Evolutionary conservation across 768 basidiomycete genomes (phyloP).

Genomic region (Psilocybe cyanescens): DNA sequence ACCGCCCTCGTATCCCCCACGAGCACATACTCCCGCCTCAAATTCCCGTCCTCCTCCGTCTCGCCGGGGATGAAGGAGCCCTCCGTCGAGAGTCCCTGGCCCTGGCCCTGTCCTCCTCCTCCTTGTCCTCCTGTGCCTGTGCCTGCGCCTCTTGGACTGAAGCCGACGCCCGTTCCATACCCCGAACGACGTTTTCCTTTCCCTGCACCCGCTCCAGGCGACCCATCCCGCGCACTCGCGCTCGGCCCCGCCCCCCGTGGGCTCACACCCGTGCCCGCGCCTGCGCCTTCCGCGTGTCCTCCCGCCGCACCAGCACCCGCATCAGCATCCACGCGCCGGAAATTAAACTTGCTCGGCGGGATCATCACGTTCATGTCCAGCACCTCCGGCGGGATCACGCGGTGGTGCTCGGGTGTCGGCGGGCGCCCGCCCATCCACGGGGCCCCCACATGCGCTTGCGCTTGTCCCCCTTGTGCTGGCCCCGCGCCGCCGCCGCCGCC

Average conservation of each 20-base stretch:
- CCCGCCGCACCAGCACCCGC: neutral
- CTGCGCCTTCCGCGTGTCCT: too few species aligned
- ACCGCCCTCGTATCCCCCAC: constrained; percentile 90
- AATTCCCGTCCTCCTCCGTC: constrained; percentile 79
- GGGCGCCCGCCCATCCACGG: constrained; percentile 41
- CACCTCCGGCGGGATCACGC: constrained; percentile 78
- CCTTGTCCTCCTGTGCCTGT: neutral
- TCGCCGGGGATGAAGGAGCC: constrained; percentile 81
- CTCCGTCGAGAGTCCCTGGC: constrained; percentile 53
- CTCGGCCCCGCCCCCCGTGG: too few species aligned
- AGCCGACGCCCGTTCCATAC: too few species aligned
- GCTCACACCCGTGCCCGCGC: too few species aligned
- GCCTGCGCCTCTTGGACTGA: too few species aligned
- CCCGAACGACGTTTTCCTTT: too few species aligned
- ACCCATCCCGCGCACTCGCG: too few species aligned
- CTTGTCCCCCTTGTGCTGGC: too few species aligned
- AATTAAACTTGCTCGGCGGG: constrained; percentile 81
- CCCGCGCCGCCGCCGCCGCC: too few species aligned
- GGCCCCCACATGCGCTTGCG: neutral
- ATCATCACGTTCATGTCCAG: constrained; percentile 81
- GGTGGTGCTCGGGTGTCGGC: constrained; percentile 72
- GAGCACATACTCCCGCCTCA: constrained; percentile 90
- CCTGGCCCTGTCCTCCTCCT: constrained; percentile 25
- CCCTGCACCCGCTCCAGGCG: too few species aligned
- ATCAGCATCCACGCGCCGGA: constrained; percentile 37